Conservation (phyloP, 768 basidiomycete species). For the Auriscalpium vulgare region DNA sequence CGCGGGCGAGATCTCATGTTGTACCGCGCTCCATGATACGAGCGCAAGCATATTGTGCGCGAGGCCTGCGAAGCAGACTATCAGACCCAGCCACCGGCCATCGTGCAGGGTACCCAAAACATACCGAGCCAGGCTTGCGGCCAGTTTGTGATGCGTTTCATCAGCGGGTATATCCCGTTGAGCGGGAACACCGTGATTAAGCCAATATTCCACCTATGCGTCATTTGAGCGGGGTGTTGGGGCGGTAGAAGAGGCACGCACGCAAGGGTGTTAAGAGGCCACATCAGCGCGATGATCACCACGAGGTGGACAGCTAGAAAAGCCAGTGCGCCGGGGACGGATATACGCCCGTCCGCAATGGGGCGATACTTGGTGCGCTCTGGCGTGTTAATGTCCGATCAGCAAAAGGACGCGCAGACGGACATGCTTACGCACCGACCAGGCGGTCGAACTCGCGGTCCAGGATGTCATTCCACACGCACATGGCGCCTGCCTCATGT, state of each 20-base stretch:
- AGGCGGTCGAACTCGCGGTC: not conserved
- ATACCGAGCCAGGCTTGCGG: constrained; percentile 23
- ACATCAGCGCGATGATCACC: constrained; percentile 3
- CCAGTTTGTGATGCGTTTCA: constrained; percentile 24
- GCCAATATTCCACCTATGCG: constrained; percentile 13
- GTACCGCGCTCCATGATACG: not conserved
- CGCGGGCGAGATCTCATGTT: not conserved
- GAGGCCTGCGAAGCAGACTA: constrained; percentile 6
- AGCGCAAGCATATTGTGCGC: constrained; percentile 12
- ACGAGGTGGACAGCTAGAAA: constrained; percentile 10
- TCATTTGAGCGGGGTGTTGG: not conserved
- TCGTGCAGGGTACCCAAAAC: not conserved
- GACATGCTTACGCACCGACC: not conserved
- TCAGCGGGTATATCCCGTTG: constrained; percentile 20
- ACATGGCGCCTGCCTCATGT: too few relatives aligned
- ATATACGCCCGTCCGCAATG: constrained; percentile 10
- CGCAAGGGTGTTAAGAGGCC: constrained; percentile 9
- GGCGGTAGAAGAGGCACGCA: not conserved
- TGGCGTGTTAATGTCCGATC: not conserved
- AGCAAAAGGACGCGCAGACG: too few relatives aligned
- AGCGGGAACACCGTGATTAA: constrained; percentile 17
- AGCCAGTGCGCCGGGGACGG: constrained; percentile 11
- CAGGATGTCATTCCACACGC: too few relatives aligned
- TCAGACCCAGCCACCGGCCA: constrained; percentile 2
- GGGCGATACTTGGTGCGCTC: constrained; percentile 17